Base-by-base conservation (phyloP, 495 filamentous ascomycete species). In the Aspergillus biplanus region DNA sequence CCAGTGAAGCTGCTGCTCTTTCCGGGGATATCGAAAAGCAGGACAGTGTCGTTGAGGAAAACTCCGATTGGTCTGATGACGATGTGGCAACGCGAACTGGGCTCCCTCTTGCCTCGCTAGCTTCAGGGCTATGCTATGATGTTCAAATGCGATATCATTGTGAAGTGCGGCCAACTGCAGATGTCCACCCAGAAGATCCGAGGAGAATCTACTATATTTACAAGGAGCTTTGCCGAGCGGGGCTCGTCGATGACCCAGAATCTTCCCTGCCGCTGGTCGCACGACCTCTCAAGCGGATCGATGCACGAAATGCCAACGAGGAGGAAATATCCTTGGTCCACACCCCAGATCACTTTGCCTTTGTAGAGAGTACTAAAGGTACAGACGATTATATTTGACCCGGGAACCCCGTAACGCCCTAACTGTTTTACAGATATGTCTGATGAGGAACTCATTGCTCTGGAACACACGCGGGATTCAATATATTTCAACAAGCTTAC, bases 161-260 rank as follows among this genome's bases (percentile, higher is more conserved):
- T 39, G 96, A 96, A 67, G 84, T 92, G 6, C 85, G 90, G 75
- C 83, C 83, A 70, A 67, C 81, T 72, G 49, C 80, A 47, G 90
- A 94, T 16, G 86, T 92, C 60, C 95, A 99, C 65, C 95, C 96
- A 1, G 95, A 99, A 75, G 93, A 98, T 65, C 96, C 96, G 0
- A 83, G 91, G 32, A 86, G 95, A 6, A 97, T 98, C 56, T 89
- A 89, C 55, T 86, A 87, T 66, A 99, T 99, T 65, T 96, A 92
- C 84, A 86, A 90, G 61, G 90, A 87, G 21, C 86, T 99, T 56
- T 91, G 88, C 67, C 78, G 85, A 63, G 89, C 88, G 53, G 92
- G 91, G 2, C 82, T 99, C 13, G 83, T 96, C 16, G 80, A 87
- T 48, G 83, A 89, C 63, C 64, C 71, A 4, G 73, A 78, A 61